phyloP scores from a whole-genome alignment of 1,284 basidiomycete species.

The Rhodotorula sp. region DNA sequence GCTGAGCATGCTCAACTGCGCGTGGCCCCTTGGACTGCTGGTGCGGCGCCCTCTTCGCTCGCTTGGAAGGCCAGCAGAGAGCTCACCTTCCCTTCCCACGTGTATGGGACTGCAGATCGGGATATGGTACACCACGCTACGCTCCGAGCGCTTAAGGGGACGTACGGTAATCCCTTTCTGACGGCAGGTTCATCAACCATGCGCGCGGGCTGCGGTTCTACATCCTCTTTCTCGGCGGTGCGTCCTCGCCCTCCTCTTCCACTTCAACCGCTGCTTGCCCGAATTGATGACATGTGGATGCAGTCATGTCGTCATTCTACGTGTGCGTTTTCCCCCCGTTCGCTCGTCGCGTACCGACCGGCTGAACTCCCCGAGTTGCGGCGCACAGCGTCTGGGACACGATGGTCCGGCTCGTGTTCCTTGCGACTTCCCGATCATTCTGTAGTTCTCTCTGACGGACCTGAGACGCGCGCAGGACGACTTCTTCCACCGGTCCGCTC shows the following conservation, averaged over 20 bases:
- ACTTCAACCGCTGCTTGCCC: too few relatives aligned
- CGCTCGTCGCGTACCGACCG: too few relatives aligned
- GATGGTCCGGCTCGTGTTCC: not conserved
- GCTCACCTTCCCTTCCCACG: not conserved
- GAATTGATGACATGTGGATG: not conserved
- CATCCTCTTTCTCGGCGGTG: slow-evolving; percentile 14
- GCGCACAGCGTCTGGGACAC: slow-evolving; percentile 8
- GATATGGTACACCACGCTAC: not conserved
- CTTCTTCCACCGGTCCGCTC: slow-evolving; percentile 8
- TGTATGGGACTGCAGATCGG: not conserved
- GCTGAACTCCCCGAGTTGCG: too few relatives aligned
- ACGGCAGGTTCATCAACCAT: slow-evolving; percentile 11
- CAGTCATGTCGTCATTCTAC: slow-evolving; percentile 15
- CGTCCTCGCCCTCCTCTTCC: not conserved
- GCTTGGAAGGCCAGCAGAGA: too few relatives aligned
- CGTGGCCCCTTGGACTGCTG: not conserved
- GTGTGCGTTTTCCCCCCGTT: not conserved
- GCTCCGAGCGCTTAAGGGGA: too few relatives aligned
- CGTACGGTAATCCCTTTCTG: not conserved
- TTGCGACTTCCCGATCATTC: too few relatives aligned
- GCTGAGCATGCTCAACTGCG: not conserved
- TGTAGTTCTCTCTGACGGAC: not conserved
- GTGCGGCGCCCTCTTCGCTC: not conserved
- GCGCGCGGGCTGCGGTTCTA: slow-evolving; percentile 1
- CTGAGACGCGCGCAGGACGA: slow-evolving; percentile 3